Base-by-base conservation (phyloP, 1,284 basidiomycete genomes). In the Chalciporus sp. region DNA sequence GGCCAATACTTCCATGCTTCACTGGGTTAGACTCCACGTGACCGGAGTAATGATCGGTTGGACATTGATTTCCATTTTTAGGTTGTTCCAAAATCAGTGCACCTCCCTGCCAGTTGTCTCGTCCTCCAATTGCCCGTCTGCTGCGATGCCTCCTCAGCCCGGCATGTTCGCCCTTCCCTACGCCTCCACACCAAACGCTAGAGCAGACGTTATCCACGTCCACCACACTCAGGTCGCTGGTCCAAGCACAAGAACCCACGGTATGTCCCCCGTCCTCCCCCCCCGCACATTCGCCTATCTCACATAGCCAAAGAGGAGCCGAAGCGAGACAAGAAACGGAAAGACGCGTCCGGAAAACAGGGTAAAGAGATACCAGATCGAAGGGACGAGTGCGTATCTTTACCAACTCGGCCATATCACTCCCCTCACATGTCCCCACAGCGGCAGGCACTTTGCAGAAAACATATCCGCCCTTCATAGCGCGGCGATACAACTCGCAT, bases 351-450 rank as follows among this genome's bases (percentile, higher is more conserved):
- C n/a, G 81, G 83, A 48, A 86, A 83, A 69, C 66, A 88, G 37
- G 81, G 81, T 20, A 89, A 85, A 66, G 86, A 90, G 61, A 80
- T 87, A 73, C 78, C 68, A 62, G 86, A 90, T 67, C 76, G 86
- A 54, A 76, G 85, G 61, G 86, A 90, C 65, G 86, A 90, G 88
- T 90, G 67, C 67, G 86, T 80, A 27, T 46, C 55, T 42, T 61
- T 52, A 55, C 49, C 7, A 43, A 35, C 53, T 55, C 42, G 45
- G 26, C 37, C 53, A 46, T 49, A 33, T 58, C 40, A 14, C 51
- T 46, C 52, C 45, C 20, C 58, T 60, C 54, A 59, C 49, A 42
- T 40, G 56, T 45, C 51, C 39, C 42, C 14, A 54, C 66, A 84
- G 80, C 56, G 75, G 77, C 31, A 74, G 82, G 27, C 76, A 83